Base-by-base conservation (phyloP, 1,284 basidiomycete species). In the Trichosporon sp. region DNA sequence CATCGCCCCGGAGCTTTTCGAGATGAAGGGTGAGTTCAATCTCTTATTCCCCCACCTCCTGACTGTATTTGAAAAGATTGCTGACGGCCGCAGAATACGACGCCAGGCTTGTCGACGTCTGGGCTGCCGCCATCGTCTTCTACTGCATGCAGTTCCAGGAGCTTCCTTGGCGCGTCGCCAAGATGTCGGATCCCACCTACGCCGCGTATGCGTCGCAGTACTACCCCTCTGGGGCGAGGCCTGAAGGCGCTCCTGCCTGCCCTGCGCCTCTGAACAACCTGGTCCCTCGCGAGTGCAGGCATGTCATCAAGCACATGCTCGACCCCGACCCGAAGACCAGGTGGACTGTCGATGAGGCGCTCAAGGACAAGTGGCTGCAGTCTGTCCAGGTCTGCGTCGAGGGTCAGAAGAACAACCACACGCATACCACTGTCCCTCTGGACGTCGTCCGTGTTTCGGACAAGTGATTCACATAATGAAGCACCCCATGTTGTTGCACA, bases 71-170 rank as follows among this genome's bases (percentile, higher is more conserved):
- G n/a, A n/a, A n/a, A n/a, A n/a, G n/a, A n/a, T n/a, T n/a, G 14
- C 52, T 64, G 49, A 64, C 36, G 14, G 27, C 36, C 37, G 5
- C 78, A 94, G 95, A 95, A 75, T 99, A 99, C 79, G 95, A 99
- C 74, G 96, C 95, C 1, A 88, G 95, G 29, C 85, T 95, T 3
- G 95, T 99, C 69, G 95, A 99, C 75, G 91, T 99, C 60, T 99
- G 95, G 95, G 95, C 95, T 0, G 91, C 90, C 60, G 95, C 90
- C 11, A 87, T 99, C 69, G 95, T 99, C 68, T 98, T 96, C 81
- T 99, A 99, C 83, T 98, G 95, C 83, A 87, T 98, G 79, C 91
- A 95, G 81, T 95, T 95, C 83, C 90, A 93, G 78, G 94, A 97
- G 79, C 85, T 97, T 60, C 94, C 95, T 0, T 99, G 96, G 95